A percentile compares a stretch with the other conserved stretches of the same genome.
phyloP scores from a whole-genome alignment of 192 early-diverging fungal genomes.

The Radiomyces spectabilis region DNA sequence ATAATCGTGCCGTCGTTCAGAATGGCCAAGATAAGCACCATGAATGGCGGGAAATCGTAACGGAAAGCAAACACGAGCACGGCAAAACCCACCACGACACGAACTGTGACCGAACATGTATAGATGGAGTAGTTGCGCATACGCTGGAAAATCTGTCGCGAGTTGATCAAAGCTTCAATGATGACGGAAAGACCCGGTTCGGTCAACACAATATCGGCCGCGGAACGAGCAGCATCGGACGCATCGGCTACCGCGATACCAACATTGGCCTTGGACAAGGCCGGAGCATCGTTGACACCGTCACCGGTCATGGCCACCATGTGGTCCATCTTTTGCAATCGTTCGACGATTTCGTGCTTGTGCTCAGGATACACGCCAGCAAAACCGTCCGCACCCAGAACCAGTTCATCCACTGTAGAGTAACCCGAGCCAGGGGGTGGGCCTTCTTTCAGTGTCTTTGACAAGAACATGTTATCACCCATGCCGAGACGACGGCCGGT shows the following conservation, averaged over 20 bases:
- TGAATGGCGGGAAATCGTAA: slow-evolving; percentile 76
- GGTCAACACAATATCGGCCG: slow-evolving; percentile 72
- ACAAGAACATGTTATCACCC: slow-evolving; percentile 66
- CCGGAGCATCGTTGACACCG: slow-evolving; percentile 69
- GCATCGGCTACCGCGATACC: slow-evolving; percentile 71
- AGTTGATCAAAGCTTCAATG: slow-evolving; percentile 87
- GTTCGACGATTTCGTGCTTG: slow-evolving; percentile 67
- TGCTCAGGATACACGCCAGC: slow-evolving; percentile 61
- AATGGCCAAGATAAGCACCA: slow-evolving; percentile 84
- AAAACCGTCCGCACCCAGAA: slow-evolving; percentile 59
- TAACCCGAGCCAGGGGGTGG: slow-evolving; percentile 53
- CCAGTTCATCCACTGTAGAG: slow-evolving; percentile 48
- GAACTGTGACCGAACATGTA: slow-evolving; percentile 84
- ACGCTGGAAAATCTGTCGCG: slow-evolving; percentile 93
- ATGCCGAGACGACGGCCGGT: slow-evolving; percentile 55
- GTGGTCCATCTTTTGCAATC: slow-evolving; percentile 58
- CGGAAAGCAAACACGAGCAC: slow-evolving; percentile 70
- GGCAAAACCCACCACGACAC: slow-evolving; percentile 65
- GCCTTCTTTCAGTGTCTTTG: slow-evolving; percentile 54
- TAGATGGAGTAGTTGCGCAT: slow-evolving; percentile 91
- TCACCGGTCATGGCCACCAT: slow-evolving; percentile 70
- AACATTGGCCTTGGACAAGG: slow-evolving; percentile 63
- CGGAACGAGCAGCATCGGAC: slow-evolving; percentile 70
- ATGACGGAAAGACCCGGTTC: slow-evolving; percentile 78
- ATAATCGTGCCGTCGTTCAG: slow-evolving; percentile 91